phyloP scores from a whole-genome alignment of 495 filamentous ascomycete species.

The Daldinia vernicosa region DNA sequence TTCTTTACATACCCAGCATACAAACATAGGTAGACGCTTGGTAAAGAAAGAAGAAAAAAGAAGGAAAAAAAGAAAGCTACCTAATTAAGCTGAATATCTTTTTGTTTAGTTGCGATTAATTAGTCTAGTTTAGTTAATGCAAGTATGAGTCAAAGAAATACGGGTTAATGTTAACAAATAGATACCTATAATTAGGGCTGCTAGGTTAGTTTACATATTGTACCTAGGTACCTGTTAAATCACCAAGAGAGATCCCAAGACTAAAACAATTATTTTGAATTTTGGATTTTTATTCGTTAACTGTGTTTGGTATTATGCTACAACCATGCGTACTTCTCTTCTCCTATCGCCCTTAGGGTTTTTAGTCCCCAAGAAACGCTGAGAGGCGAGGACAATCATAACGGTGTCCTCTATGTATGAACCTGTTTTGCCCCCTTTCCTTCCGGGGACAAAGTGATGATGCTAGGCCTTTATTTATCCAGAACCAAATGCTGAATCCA shows the following conservation, averaged over 20 bases:
- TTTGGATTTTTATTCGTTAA: constrained; percentile 28
- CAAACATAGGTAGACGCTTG: not conserved
- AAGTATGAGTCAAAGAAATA: not conserved
- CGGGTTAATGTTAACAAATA: not conserved
- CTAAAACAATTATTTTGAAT: constrained; percentile 15
- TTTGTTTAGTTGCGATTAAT: constrained; percentile 28
- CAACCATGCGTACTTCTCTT: constrained; percentile 25
- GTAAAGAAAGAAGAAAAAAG: not conserved
- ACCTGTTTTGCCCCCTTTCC: constrained; percentile 29
- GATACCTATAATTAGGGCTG: too few relatives aligned
- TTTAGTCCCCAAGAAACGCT: constrained; percentile 37
- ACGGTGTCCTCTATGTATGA: constrained; percentile 41
- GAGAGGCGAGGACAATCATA: constrained; percentile 45
- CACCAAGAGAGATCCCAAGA: constrained; percentile 13
- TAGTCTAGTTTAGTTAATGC: constrained; percentile 3
- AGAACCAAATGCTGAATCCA: constrained; percentile 34
- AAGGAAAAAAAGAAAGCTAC: not conserved
- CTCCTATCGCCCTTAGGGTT: constrained; percentile 20
- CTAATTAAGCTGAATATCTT: constrained; percentile 28
- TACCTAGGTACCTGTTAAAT: too few relatives aligned
- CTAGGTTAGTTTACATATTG: too few relatives aligned
- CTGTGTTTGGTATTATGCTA: constrained; percentile 37
- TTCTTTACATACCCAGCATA: too few relatives aligned
- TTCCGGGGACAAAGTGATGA: constrained; percentile 26
- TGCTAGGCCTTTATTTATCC: constrained; percentile 40